Evolutionary conservation across 768 basidiomycete genomes (phyloP), one percentile per base, ranked within the genome.

Genomic region (Pleurotus eryngii): DNA sequence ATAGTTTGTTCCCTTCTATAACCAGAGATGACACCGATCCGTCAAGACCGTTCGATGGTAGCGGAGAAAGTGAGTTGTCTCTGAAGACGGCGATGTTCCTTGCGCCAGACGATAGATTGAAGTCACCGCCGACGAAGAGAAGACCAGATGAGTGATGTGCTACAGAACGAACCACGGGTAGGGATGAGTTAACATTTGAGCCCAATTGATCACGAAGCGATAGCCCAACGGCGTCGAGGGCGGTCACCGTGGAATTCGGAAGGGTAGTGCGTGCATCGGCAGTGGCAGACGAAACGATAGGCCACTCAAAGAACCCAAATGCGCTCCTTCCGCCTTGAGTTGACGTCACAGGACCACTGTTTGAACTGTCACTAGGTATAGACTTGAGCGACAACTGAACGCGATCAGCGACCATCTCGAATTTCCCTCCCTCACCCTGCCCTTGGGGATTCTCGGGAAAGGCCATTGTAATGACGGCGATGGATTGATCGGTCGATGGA

Each of bases 231-330:
- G 66, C 61, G 64, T 95, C 91, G 11, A 89, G 70, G 2, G 79
- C 57, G 2, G 95, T 95, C 67, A 89, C 74, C 9, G 86, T 83
- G 2, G 81, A 69, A 67, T 93, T 94, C 1, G 86, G 74, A 43
- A 95, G 74, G 2, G 73, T 67, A 9, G 80, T 72, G 3, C 85
- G 84, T 5, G 86, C 87, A 65, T 92, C 86, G 20, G 79, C 70
- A 35, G 72, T 69, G 2, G 68, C 57, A 1, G 71, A 70, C 8
- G 73, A 68, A 54, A 72, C 72, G 30, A 88, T 72, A 20, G 88
- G 84, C 90, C 90, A 98, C 69, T 98, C 96, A 61, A 91, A 87
- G 63, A 97, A 86, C 11, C 96, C 96, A 65, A 92, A 95, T 2
- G 85, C 85, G 18, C 68, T 74, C 38, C 76, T 75, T 11, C 72